These are phyloP conservation scores for Aspergillus brasiliensis DNA, from an alignment of 2,329 filamentous ascomycete species.

Conservation along the genomic window DNA sequence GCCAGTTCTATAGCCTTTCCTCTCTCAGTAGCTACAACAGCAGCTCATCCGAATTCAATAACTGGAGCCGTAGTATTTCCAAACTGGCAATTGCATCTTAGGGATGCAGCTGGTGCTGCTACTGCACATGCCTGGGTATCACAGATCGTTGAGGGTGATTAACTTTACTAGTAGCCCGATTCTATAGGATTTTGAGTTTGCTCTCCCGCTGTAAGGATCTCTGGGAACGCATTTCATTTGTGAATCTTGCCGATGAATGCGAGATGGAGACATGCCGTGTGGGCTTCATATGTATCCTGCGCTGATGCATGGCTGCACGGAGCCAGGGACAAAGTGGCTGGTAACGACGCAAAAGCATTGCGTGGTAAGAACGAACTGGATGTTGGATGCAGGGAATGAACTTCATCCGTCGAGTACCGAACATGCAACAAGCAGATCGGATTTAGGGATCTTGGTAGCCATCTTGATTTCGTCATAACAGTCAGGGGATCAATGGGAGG, in stretches of 20 bases:
- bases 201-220: neutral
- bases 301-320: neutral
- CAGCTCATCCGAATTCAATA: too few species aligned
- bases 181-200: slow-evolving; percentile 4
- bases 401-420: neutral
- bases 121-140: neutral
- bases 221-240: neutral
- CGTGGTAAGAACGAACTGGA: neutral
- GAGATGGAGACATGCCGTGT: neutral
- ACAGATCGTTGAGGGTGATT: neutral
- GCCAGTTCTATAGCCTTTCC: too few species aligned
- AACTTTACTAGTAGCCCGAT: slow-evolving; percentile 3
- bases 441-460: neutral
- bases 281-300: neutral
- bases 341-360: neutral
- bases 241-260: slow-evolving; percentile 1
- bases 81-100: neutral
- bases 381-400: neutral
- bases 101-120: neutral
- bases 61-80: neutral
- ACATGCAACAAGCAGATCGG: neutral
- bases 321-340: neutral
- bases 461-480: neutral
- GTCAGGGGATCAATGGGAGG: neutral
- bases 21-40: too few species aligned